phyloP scores from a whole-genome alignment of 2,329 filamentous ascomycete genomes.

The Xylariaceae sp. region DNA sequence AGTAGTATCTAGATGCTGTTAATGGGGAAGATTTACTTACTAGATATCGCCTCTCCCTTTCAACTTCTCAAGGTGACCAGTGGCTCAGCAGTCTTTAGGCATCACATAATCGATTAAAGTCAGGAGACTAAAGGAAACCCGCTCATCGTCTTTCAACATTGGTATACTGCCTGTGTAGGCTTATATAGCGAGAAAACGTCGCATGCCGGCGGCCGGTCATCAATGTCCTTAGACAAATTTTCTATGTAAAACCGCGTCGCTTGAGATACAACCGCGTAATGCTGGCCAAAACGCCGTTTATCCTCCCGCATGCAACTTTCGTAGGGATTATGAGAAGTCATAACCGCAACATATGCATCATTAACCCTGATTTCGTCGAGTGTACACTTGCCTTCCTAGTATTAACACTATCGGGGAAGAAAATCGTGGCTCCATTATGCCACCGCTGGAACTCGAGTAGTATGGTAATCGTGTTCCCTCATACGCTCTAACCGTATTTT shows the following conservation, averaged over 20 bases:
- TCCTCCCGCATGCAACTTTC: slow-evolving; percentile 26
- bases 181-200: slow-evolving; percentile 40
- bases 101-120: slow-evolving; percentile 2
- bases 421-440: slow-evolving; percentile 29
- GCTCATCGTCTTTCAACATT: slow-evolving; percentile 4
- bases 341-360: slow-evolving; percentile 34
- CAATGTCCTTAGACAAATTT: slow-evolving; percentile 31
- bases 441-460: slow-evolving; percentile 29
- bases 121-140: neutral
- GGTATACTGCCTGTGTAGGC: slow-evolving; percentile 20
- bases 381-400: slow-evolving; percentile 35
- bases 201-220: slow-evolving; percentile 32
- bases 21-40: slow-evolving; percentile 8
- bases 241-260: slow-evolving; percentile 38
- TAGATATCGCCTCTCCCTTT: too few relatives aligned
- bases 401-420: slow-evolving; percentile 27
- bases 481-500: slow-evolving; percentile 65
- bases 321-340: slow-evolving; percentile 27
- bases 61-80: too few relatives aligned
- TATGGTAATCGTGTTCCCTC: slow-evolving; percentile 49
- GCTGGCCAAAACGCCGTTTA: slow-evolving; percentile 36
- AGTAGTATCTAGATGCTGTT: neutral
- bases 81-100: slow-evolving; percentile 1
- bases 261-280: slow-evolving; percentile 35
- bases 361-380: slow-evolving; percentile 30